Evolutionary conservation across 2,329 filamentous ascomycete genomes (phyloP).

Genomic region (Calonectria montana): DNA sequence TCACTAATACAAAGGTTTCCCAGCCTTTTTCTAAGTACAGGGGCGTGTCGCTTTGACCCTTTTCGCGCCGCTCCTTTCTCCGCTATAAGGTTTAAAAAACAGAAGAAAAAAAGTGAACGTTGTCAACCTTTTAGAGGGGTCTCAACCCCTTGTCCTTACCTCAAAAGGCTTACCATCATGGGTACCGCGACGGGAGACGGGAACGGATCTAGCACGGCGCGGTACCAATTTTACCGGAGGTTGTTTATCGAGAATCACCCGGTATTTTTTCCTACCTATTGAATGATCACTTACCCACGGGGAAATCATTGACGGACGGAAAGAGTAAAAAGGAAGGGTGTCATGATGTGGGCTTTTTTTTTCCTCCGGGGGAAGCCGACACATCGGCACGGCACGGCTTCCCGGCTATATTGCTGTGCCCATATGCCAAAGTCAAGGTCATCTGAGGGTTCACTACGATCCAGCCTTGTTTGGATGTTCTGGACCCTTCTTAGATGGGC

Average conservation of each 20-base stretch:
- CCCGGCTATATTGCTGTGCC: neutral
- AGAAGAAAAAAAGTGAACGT: neutral
- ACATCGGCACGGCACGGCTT: neutral
- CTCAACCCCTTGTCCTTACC: neutral
- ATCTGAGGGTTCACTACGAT: neutral
- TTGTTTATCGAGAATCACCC: neutral
- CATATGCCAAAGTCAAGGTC: neutral
- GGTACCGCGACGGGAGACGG: neutral
- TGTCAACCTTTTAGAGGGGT: neutral
- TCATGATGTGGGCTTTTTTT: neutral
- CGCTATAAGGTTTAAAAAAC: neutral
- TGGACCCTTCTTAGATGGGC: neutral
- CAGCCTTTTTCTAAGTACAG: neutral
- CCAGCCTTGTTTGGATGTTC: neutral
- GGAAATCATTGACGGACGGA: neutral
- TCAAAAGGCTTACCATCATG: neutral
- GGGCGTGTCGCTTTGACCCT: neutral
- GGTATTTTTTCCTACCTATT: neutral
- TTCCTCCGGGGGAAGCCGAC: neutral
- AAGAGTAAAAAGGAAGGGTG: neutral
- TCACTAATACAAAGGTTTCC: neutral
- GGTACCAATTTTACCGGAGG: neutral
- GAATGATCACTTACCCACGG: neutral
- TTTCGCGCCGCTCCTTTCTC: neutral
- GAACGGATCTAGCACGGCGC: constrained; percentile 9